phyloP scores from a whole-genome alignment of 345 rosid genomes.

The Eucalyptus marginata region DNA sequence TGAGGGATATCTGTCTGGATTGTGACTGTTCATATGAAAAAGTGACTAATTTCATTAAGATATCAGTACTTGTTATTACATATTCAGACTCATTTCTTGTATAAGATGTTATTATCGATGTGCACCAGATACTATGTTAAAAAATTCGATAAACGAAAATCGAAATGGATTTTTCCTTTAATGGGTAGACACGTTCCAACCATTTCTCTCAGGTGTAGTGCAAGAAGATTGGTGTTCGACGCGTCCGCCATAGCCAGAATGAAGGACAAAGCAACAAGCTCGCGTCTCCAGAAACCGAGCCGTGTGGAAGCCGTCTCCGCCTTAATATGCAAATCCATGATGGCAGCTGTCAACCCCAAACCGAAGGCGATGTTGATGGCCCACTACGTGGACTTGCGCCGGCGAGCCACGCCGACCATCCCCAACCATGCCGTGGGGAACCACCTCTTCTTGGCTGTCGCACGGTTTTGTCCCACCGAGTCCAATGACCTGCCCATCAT shows the following conservation, averaged over 20 bases:
- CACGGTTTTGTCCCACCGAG: neutral
- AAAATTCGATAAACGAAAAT: neutral
- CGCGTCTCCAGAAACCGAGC: neutral
- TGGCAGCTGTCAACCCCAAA: neutral
- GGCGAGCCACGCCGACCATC: neutral
- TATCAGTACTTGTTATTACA: neutral
- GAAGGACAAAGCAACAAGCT: neutral
- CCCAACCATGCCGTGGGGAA: neutral
- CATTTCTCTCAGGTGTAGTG: neutral
- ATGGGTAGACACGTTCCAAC: neutral
- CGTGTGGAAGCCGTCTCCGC: constrained; percentile 6
- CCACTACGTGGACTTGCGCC: neutral
- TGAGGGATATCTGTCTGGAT: neutral
- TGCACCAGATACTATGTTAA: neutral
- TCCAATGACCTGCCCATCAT: neutral
- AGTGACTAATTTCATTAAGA: neutral
- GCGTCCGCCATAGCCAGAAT: neutral
- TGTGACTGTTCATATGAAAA: neutral
- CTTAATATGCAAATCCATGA: neutral
- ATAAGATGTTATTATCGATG: neutral
- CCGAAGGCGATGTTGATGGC: neutral
- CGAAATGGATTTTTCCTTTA: neutral
- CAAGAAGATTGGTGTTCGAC: constrained; percentile 1
- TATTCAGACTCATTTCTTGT: neutral
- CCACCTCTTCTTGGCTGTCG: neutral